These are phyloP conservation scores for Soucietia sequanensis DNA, from an alignment of 805 yeast genomes.

Conservation along the genomic window DNA sequence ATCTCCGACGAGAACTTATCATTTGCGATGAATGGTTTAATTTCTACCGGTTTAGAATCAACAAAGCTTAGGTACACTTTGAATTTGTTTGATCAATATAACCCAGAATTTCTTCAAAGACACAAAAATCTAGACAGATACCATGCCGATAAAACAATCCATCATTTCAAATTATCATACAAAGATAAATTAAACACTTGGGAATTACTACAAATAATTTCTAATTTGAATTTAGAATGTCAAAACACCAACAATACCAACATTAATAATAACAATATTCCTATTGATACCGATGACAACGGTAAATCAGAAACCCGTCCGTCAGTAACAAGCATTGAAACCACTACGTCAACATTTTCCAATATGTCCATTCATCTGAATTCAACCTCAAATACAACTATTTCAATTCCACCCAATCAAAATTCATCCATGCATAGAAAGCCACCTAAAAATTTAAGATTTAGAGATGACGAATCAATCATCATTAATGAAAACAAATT, in stretches of 20 bases:
- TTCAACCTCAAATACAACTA: conserved; percentile 6
- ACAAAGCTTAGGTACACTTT: conserved; percentile 24
- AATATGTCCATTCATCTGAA: conserved; percentile 4
- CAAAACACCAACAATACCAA: too few species aligned
- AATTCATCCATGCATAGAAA: background rate
- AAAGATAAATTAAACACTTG: conserved; percentile 17
- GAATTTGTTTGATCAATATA: conserved; percentile 17
- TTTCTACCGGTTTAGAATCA: conserved; percentile 27
- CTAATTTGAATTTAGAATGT: conserved; percentile 7
- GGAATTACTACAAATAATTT: conserved; percentile 16
- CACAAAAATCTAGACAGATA: conserved; percentile 4
- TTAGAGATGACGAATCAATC: conserved; percentile 17
- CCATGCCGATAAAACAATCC: conserved; percentile 15
- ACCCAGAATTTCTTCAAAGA: conserved; percentile 10
- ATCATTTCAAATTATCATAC: conserved; percentile 17
- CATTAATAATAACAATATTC: too few species aligned
- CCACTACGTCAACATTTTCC: conserved; percentile 7
- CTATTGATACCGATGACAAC: background rate
- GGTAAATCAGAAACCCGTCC: conserved; percentile 3
- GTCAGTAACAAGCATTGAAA: conserved; percentile 11
- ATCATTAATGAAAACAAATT: conserved; percentile 6
- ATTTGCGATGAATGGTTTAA: conserved; percentile 18
- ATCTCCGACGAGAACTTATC: conserved; percentile 12
- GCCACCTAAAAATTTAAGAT: conserved; percentile 8
- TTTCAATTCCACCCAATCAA: background rate